phyloP scores from a whole-genome alignment of 441 rosid species.

The Cnidoscolus chayamansa region DNA sequence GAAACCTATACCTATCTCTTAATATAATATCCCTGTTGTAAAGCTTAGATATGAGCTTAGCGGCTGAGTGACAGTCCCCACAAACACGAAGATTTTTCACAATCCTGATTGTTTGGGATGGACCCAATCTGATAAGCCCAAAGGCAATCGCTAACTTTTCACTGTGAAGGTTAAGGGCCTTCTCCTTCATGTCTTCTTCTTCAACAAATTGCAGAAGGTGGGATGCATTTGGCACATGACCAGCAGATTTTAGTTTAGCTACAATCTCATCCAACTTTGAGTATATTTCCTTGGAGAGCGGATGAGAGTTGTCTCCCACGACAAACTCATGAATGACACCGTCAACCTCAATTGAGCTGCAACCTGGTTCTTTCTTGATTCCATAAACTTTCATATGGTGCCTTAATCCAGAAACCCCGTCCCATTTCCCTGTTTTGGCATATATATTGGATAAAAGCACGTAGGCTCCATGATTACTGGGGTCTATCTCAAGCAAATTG shows the following conservation, averaged over 20 bases:
- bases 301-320: constrained; percentile 56
- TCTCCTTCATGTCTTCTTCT: constrained; percentile 63
- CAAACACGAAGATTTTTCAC: constrained; percentile 74
- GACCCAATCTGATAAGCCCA: constrained; percentile 49
- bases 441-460: constrained; percentile 65
- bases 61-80: constrained; percentile 64
- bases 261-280: constrained; percentile 51
- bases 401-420: constrained; percentile 49
- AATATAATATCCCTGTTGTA: constrained; percentile 58
- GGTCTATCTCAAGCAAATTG: constrained; percentile 58
- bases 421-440: constrained; percentile 63
- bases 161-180: constrained; percentile 59
- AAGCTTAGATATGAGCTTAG: constrained; percentile 56
- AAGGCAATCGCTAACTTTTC: constrained; percentile 75
- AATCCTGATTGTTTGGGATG: constrained; percentile 49
- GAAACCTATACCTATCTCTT: constrained; percentile 65
- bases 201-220: constrained; percentile 61
- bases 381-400: constrained; percentile 63
- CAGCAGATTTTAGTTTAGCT: constrained; percentile 40
- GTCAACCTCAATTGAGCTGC: constrained; percentile 63
- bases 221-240: constrained; percentile 54
- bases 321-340: constrained; percentile 64
- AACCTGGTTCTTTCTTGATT: constrained; percentile 62
- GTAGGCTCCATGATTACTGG: constrained; percentile 57
- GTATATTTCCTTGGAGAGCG: constrained; percentile 46